Conservation (phyloP, 2,329 filamentous ascomycete genomes). For the Blastomyces percursus region DNA sequence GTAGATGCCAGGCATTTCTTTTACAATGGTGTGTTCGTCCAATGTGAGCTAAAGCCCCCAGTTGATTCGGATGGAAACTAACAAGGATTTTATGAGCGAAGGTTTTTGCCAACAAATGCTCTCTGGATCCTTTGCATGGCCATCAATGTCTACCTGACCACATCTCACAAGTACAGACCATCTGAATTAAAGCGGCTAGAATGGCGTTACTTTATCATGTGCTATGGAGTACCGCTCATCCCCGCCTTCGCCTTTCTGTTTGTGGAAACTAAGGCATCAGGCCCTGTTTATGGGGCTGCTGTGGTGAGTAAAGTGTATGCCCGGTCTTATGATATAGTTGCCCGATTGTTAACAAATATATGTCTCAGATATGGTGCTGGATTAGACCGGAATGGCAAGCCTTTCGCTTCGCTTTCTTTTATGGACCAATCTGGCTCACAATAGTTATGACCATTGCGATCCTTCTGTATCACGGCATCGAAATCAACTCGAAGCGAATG, state of each 20-base stretch:
- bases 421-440: conserved; percentile 40
- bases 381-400: conserved; percentile 55
- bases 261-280: conserved; percentile 41
- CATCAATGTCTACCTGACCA: conserved; percentile 70
- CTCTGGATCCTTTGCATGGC: conserved; percentile 75
- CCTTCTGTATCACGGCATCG: conserved; percentile 31
- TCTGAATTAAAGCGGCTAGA: conserved; percentile 55
- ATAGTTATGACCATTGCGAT: conserved; percentile 32
- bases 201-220: conserved; percentile 55
- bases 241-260: conserved; percentile 59
- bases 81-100: conserved; percentile 24
- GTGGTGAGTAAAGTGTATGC: conserved; percentile 35
- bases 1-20: conserved; percentile 65
- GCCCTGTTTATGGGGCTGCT: conserved; percentile 61
- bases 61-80: neutral
- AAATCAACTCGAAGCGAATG: conserved; percentile 39
- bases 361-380: conserved; percentile 66
- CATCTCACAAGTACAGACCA: conserved; percentile 62
- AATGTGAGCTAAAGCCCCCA: neutral
- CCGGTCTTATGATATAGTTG: neutral
- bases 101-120: conserved; percentile 68
- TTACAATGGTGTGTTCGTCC: conserved; percentile 60
- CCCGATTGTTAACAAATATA: neutral
- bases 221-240: conserved; percentile 63
- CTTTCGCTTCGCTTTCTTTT: conserved; percentile 64